Conservation (phyloP, 2,329 filamentous ascomycete genomes). For the Penicillium sp. region DNA sequence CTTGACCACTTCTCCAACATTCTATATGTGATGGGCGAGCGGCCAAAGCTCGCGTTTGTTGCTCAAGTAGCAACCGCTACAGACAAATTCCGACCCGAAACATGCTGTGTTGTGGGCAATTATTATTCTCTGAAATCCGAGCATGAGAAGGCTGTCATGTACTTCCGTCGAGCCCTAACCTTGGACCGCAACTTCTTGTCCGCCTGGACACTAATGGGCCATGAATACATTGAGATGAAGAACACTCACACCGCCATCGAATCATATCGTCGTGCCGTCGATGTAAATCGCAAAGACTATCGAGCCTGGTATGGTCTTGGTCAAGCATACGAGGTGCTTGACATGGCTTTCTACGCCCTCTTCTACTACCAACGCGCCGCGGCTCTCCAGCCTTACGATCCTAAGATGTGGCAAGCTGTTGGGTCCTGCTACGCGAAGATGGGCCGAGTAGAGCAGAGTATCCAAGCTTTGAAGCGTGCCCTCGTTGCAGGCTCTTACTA, state of each 20-base stretch:
- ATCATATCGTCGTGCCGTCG: conserved; percentile 90
- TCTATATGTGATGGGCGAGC: conserved; percentile 83
- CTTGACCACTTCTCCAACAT: conserved; percentile 98
- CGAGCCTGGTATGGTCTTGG: conserved; percentile 97
- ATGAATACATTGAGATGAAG: conserved; percentile 97
- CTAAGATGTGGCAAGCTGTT: conserved; percentile 98
- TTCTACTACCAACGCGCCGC: conserved; percentile 98
- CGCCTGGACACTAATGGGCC: conserved; percentile 98
- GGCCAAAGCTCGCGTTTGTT: conserved; percentile 87
- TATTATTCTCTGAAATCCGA: conserved; percentile 93
- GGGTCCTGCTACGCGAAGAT: conserved; percentile 90
- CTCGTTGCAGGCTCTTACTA: conserved; percentile 85
- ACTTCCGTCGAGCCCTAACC: conserved; percentile 89
- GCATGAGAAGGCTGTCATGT: conserved; percentile 97
- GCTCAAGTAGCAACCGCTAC: conserved; percentile 87
- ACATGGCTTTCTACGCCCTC: conserved; percentile 95
- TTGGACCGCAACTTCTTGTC: conserved; percentile 87
- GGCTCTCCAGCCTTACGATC: conserved; percentile 88
- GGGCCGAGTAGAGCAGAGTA: conserved; percentile 80
- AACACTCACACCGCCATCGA: conserved; percentile 98
- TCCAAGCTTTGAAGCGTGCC: conserved; percentile 91
- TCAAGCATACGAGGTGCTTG: conserved; percentile 94
- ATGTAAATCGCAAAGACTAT: conserved; percentile 94
- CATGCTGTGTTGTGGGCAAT: conserved; percentile 94
- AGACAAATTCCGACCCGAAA: conserved; percentile 95